These are phyloP conservation scores for Vigna hirtella DNA, from an alignment of 306 rosid genomes.

Conservation along the genomic window DNA sequence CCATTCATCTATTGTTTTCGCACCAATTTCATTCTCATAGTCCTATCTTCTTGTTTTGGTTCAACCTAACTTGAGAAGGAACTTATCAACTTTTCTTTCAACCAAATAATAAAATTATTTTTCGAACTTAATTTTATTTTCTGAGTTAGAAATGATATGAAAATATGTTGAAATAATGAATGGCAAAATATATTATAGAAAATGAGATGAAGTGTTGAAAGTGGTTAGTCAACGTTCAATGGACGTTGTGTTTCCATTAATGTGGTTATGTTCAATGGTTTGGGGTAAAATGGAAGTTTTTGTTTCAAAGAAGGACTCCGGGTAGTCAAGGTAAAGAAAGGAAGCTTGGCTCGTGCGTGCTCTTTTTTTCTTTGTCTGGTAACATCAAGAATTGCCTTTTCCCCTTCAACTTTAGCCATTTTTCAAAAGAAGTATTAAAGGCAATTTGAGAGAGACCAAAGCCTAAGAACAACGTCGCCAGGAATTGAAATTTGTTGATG, in stretches of 20 bases:
- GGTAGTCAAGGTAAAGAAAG: slow-evolving; percentile 63
- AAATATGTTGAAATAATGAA: too few relatives aligned
- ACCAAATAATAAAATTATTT: too few relatives aligned
- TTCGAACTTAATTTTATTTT: too few relatives aligned
- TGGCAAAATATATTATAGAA: too few relatives aligned
- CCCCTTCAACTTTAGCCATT: slow-evolving; percentile 19
- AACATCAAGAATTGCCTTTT: slow-evolving; percentile 43
- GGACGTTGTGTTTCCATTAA: slow-evolving; percentile 40
- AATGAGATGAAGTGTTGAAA: background rate
- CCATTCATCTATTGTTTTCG: too few relatives aligned
- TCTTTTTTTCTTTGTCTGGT: slow-evolving; percentile 48
- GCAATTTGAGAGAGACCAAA: slow-evolving; percentile 47
- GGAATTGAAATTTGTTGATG: slow-evolving; percentile 53
- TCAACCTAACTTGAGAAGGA: too few relatives aligned
- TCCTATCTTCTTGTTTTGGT: too few relatives aligned
- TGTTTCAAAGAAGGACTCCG: slow-evolving; percentile 53
- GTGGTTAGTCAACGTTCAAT: slow-evolving; percentile 56
- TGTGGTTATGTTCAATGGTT: slow-evolving; percentile 42
- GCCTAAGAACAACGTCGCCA: slow-evolving; percentile 54
- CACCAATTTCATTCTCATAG: too few relatives aligned
- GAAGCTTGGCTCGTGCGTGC: slow-evolving; percentile 47
- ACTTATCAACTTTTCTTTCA: too few relatives aligned
- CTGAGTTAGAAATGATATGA: too few relatives aligned
- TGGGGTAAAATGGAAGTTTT: slow-evolving; percentile 42
- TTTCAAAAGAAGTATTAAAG: slow-evolving; percentile 60